Evolutionary conservation across 441 rosid genomes (phyloP), one percentile per base, ranked within the genome.

Genomic region (Flueggea neowawraea): DNA sequence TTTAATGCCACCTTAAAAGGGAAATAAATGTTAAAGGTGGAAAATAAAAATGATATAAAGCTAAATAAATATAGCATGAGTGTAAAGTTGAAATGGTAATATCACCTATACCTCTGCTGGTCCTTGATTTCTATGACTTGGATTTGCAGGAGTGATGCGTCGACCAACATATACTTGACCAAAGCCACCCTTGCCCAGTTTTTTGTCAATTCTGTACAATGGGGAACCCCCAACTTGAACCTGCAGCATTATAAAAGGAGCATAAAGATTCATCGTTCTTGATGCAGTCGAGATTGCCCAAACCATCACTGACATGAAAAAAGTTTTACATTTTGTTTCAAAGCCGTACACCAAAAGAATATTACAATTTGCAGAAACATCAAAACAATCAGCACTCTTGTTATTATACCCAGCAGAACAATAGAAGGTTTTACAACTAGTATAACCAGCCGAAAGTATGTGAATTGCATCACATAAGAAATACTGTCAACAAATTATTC

Each of bases 161-260:
- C 91, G 83, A 49, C 95, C 95, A 54, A 88, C 84, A 79, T 75
- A 88, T 45, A 88, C 95, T 80, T 88, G 95, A 58, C 95, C 91
- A 76, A 88, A 88, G 52, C 95, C 95, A 59, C 95, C 95, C 73
- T 88, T 88, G 10, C 95, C 95, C 75, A 88, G 71, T 64, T 85
- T 88, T 62, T 75, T 80, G n/a, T 80, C 91, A 62, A 88, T 22
- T 65, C 58, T 83, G 74, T 82, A 85, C 56, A 69, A 10, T 6
- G 91, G 91, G 31, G 95, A 88, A 56, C 85, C 84, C 52, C 84
- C 91, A 69, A 88, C 81, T 41, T 78, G 78, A 67, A 88, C 83
- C 95, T 88, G 83, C 44, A 44, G 59, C 43, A 53, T 39, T 56
- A 61, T 48, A 33, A 62, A 68, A 14, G 48, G 57, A 47, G 43